Evolutionary conservation across 306 rosid species (phyloP), one percentile per base, ranked within the genome.

Genomic region (Ammopiptanthus mongolicus): DNA sequence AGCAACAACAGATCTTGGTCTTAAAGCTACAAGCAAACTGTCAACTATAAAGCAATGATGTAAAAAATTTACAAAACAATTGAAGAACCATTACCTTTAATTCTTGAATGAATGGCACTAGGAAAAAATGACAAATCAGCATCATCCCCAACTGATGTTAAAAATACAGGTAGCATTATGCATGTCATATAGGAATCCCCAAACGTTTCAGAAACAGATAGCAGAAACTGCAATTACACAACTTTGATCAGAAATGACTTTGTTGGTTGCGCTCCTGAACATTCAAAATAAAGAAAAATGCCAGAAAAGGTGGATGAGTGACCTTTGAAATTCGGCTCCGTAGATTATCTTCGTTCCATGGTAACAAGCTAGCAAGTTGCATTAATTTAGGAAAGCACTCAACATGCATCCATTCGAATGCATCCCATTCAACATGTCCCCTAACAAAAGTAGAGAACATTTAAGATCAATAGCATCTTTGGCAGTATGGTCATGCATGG

Each of bases 401-500:
- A 41, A 66, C 85, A 84, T 95, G 98, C 86, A 95, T 76, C 97
- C 98, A 95, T 76, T 95, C 98, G 81, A 95, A 91, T 69, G 87
- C 87, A 74, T 90, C 88, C 97, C 96, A 91, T 71, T 83, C 89
- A 68, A 82, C 81, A 79, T 75, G 81, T 77, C 87, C 93, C 87
- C 98, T 95, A 74, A 19, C 31, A 89, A 53, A 75, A 64, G 69
- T 53, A 36, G 65, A 85, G 72, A 81, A 68, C 76, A 74, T 41
- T 65, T 19, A 69, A 57, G 36, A 84, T 70, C 39, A 81, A 58
- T 42, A 70, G 34, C 76, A 37, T 23, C 18, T 44, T 77, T 52
- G 78, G 51, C 18, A 47, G 7, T 53, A 67, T 31, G 13, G 14
- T 50, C 22, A 12, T 9, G 53, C 22, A 23, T 53, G 33, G 22